Evolutionary conservation across 441 rosid species (phyloP).

Genomic region (Adansonia rubrostipa): DNA sequence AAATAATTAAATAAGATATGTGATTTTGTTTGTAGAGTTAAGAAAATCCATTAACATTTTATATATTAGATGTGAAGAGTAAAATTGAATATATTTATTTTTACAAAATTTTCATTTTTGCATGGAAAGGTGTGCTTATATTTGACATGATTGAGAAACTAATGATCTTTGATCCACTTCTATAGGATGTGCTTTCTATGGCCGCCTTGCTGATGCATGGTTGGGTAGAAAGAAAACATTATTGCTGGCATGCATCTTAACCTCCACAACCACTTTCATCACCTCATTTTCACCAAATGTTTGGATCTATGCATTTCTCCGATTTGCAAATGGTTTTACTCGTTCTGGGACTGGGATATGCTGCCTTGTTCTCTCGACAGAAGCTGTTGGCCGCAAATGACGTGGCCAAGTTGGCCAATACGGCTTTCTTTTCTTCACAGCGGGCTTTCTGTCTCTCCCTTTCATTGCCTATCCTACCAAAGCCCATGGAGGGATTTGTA

Average conservation of each 20-base stretch:
- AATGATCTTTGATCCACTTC: background rate
- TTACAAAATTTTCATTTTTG: background rate
- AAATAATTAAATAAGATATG: no score
- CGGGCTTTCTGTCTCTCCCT: constrained; percentile 67
- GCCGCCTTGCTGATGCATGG: constrained; percentile 59
- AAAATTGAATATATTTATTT: no score
- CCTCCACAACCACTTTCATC: constrained; percentile 56
- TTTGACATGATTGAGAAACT: background rate
- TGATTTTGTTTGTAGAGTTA: no score
- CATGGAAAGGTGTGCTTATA: background rate
- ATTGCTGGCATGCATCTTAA: constrained; percentile 53
- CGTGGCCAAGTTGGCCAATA: constrained; percentile 76
- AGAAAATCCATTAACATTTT: no score
- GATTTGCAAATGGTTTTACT: constrained; percentile 59
- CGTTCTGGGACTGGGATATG: constrained; percentile 67
- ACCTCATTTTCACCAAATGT: constrained; percentile 72
- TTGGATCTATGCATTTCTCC: constrained; percentile 64
- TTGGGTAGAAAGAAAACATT: constrained; percentile 64
- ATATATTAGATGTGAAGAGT: no score
- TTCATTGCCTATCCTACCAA: constrained; percentile 54
- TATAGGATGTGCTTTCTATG: constrained; percentile 62
- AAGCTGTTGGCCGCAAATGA: constrained; percentile 66
- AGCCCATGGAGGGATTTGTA: constrained; percentile 59
- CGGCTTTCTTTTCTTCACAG: constrained; percentile 71
- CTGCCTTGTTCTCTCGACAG: constrained; percentile 68